Evolutionary conservation across 306 rosid species (phyloP), one percentile per base, ranked within the genome.

Genomic region (Delonix regia): DNA sequence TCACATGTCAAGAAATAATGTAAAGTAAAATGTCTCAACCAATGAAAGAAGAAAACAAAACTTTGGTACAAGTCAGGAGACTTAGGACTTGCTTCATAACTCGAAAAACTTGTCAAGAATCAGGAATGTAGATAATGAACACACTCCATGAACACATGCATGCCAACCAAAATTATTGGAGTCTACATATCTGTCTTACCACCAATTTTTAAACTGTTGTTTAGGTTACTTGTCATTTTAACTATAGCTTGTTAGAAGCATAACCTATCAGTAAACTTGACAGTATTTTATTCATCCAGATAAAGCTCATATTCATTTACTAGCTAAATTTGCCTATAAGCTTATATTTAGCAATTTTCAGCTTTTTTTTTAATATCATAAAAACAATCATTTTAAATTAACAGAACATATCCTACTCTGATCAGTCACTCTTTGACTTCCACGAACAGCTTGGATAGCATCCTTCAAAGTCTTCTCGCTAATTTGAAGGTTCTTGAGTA

Each of bases 361-460:
- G 56, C 44, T 36, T n/a, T 39, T 16, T 68, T 49, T 68, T 24
- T 63, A 84, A 51, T 8, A 59, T 65, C 75, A 34, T 73, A 30
- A 34, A 60, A 76, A 13, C 15, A 80, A 68, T 76, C 39, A 49
- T 44, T 68, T 64, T 2, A 30, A 71, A 60, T 6, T 22, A 69
- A 64, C 47, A 71, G 25, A 74, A 57, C 59, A 49, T 78, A 78
- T 76, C 47, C 3, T 57, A 93, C 97, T 95, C 83, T 92, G 99
- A 85, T 93, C 97, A 0, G 98, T 93, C 69, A 92, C 99, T 79
- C 96, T 89, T 71, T 95, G 98, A 81, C 81, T 92, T 63, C 99
- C 99, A 4, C 97, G 97, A 78, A 95, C 95, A 78, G 89, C 94
- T 16, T 85, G 77, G 72, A 95, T 66, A 8, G 98, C 98, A 73